A percentile compares a stretch with the other conserved stretches of the same genome.
Conservation (phyloP, 1,284 basidiomycete species). For the Ceratobasidium sp. region DNA sequence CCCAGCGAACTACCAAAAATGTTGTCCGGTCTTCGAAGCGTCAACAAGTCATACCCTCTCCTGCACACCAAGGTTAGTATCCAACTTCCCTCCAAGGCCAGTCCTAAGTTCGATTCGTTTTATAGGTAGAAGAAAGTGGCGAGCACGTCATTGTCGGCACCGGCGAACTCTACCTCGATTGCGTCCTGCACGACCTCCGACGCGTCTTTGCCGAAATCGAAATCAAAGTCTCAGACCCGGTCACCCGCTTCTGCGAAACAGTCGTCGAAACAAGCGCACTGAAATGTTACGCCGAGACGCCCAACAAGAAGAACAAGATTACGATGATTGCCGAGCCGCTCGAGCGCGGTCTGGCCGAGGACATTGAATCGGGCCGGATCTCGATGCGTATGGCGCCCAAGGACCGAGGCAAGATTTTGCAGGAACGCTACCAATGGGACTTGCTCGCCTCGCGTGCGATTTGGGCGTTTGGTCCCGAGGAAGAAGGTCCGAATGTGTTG, state of each 20-base stretch:
- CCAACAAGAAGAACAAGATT: slow-evolving; percentile 98
- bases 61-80: slow-evolving; percentile 84
- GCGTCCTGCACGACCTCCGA: slow-evolving; percentile 94
- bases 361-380: slow-evolving; percentile 89
- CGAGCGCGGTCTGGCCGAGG: slow-evolving; percentile 91
- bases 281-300: slow-evolving; percentile 98
- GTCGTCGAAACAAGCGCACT: slow-evolving; percentile 97
- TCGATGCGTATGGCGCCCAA: slow-evolving; percentile 93
- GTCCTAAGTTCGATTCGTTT: not conserved
- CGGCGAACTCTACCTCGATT: slow-evolving; percentile 96
- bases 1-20: slow-evolving; percentile 99
- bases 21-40: slow-evolving; percentile 93
- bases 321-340: slow-evolving; percentile 98
- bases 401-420: slow-evolving; percentile 91
- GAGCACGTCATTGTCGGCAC: slow-evolving; percentile 98
- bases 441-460: slow-evolving; percentile 95
- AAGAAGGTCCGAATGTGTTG: slow-evolving; percentile 90
- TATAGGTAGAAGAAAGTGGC: slow-evolving; percentile 81
- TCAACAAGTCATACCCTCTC: slow-evolving; percentile 98
- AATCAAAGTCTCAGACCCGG: slow-evolving; percentile 99
- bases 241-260: slow-evolving; percentile 98
- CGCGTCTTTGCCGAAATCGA: slow-evolving; percentile 96
- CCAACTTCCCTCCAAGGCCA: not conserved
- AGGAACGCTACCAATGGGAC: slow-evolving; percentile 98
- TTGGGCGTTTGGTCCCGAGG: slow-evolving; percentile 99